Percentiles rank a stretch among this genome's conserved stretches.
Evolutionary conservation across 2,329 filamentous ascomycete species (phyloP).

Genomic region (Alternaria longipes): DNA sequence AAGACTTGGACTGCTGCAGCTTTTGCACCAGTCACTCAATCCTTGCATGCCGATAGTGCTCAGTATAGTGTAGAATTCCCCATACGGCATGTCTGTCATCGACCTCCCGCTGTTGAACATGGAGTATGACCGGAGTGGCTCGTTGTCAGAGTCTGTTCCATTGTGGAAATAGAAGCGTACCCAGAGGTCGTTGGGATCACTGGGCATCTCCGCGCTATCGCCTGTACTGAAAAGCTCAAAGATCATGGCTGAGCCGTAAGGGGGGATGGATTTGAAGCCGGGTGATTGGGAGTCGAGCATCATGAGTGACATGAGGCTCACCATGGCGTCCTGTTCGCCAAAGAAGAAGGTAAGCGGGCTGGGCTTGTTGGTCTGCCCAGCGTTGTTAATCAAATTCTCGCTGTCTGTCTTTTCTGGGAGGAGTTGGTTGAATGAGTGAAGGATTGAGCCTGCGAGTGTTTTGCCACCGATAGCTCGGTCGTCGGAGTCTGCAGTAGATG

Average conservation of each 20-base stretch:
- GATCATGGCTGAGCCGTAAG: conserved; percentile 46
- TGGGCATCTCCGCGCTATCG: conserved; percentile 47
- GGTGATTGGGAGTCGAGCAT: conserved; percentile 30
- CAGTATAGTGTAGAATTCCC: conserved; percentile 60
- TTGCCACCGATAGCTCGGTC: conserved; percentile 42
- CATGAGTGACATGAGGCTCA: conserved; percentile 43
- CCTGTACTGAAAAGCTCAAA: conserved; percentile 59
- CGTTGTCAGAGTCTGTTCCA: conserved; percentile 57
- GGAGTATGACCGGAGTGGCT: conserved; percentile 54
- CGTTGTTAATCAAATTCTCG: conserved; percentile 3
- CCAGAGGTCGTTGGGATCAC: conserved; percentile 57
- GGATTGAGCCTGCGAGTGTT: conserved; percentile 41
- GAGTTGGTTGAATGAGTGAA: conserved; percentile 34
- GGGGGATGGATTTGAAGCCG: conserved; percentile 37
- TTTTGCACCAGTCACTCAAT: conserved; percentile 62
- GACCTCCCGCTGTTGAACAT: conserved; percentile 61
- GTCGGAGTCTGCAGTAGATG: conserved; percentile 27
- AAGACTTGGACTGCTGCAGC: conserved; percentile 57
- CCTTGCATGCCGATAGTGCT: conserved; percentile 54
- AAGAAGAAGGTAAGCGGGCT: conserved; percentile 57
- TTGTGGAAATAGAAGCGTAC: conserved; percentile 68
- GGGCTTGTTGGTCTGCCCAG: conserved; percentile 31
- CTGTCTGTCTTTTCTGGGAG: conserved; percentile 20
- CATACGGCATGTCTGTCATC: conserved; percentile 58
- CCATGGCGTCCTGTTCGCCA: conserved; percentile 45